phyloP scores from a whole-genome alignment of 2,329 filamentous ascomycete genomes.

The Epichloe elymi region DNA sequence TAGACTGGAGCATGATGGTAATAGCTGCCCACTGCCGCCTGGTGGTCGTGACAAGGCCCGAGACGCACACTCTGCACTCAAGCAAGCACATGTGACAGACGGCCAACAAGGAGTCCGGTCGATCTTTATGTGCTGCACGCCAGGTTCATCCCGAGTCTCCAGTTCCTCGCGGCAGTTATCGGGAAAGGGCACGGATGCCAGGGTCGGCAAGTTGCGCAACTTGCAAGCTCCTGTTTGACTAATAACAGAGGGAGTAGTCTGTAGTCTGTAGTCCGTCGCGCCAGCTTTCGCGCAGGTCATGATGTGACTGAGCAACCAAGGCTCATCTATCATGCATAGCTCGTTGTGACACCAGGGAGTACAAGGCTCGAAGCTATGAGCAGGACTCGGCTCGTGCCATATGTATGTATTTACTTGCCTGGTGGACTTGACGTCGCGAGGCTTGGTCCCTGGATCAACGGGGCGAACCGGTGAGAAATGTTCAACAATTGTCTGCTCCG shows the following conservation, averaged over 20 bases:
- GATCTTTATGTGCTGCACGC: not conserved
- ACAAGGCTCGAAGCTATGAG: not conserved
- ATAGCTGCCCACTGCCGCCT: not conserved
- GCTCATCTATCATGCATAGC: not conserved
- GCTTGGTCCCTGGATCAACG: not conserved
- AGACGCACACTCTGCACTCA: too few relatives aligned
- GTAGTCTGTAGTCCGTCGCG: not conserved
- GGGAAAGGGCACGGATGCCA: too few relatives aligned
- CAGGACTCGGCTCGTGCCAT: not conserved
- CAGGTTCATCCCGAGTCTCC: too few relatives aligned
- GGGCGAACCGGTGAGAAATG: conserved; percentile 1
- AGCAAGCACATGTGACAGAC: not conserved
- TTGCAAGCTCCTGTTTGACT: too few relatives aligned
- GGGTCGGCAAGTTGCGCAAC: not conserved
- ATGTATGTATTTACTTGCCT: not conserved
- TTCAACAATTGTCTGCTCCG: not conserved
- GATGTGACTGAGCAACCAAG: too few relatives aligned
- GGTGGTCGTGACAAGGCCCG: not conserved
- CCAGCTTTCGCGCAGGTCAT: not conserved
- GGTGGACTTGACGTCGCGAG: not conserved
- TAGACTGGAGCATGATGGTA: not conserved
- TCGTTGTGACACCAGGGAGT: not conserved
- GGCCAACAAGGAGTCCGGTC: not conserved
- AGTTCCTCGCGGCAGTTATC: too few relatives aligned
- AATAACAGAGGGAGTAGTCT: not conserved